Evolutionary conservation across 1,139 yeast species (phyloP).

Genomic region (Nakaseomyces nivariensis): DNA sequence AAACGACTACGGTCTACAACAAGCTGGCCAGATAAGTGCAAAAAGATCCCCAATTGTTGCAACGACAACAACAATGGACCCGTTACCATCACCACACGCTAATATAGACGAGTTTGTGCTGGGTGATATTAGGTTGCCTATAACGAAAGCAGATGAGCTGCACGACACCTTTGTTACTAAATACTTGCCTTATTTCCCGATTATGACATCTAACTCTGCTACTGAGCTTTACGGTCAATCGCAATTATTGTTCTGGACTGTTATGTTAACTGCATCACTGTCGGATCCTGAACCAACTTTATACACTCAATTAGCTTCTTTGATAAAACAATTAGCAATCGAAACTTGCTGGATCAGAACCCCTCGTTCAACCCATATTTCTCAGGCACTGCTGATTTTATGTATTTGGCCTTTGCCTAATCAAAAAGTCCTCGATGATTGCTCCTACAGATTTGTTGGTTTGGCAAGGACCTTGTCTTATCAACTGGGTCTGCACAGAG

Average conservation of each 20-base stretch:
- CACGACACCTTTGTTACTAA: slow-evolving; percentile 59
- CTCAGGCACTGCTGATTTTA: slow-evolving; percentile 74
- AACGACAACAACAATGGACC: slow-evolving; percentile 24
- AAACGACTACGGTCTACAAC: neutral
- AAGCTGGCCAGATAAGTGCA: neutral
- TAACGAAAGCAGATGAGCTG: slow-evolving; percentile 58
- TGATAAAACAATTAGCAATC: slow-evolving; percentile 79
- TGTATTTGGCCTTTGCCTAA: slow-evolving; percentile 92
- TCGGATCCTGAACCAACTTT: slow-evolving; percentile 82
- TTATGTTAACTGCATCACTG: slow-evolving; percentile 73
- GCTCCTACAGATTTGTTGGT: slow-evolving; percentile 81
- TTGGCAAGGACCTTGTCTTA: slow-evolving; percentile 75
- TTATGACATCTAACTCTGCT: slow-evolving; percentile 61
- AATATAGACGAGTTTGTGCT: slow-evolving; percentile 51
- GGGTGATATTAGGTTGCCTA: slow-evolving; percentile 62
- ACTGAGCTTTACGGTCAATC: slow-evolving; percentile 75
- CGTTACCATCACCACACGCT: slow-evolving; percentile 29
- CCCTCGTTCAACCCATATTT: slow-evolving; percentile 87
- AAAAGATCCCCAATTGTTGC: slow-evolving; percentile 16
- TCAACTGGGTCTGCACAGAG: slow-evolving; percentile 89
- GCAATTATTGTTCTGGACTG: slow-evolving; percentile 83
- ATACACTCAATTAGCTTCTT: slow-evolving; percentile 64
- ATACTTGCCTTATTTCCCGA: slow-evolving; percentile 71
- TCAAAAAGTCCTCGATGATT: slow-evolving; percentile 85
- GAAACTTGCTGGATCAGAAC: slow-evolving; percentile 92